A percentile compares a stretch with the other conserved stretches of the same genome.
These are phyloP conservation scores for Phaffomyces thermotolerans DNA, from an alignment of 805 yeast species.

Conservation along the genomic window DNA sequence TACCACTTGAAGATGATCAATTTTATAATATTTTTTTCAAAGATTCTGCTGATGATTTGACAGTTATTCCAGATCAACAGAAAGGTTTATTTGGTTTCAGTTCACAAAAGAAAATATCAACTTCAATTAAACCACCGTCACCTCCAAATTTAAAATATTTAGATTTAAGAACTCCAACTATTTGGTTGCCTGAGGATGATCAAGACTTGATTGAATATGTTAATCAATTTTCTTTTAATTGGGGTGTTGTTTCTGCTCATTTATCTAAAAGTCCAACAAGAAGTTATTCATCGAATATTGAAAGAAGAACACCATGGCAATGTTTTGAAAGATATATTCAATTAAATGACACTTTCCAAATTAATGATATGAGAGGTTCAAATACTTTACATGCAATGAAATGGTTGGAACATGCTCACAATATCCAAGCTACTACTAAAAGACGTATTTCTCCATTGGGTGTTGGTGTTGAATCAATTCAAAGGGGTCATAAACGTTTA, in stretches of 20 bases:
- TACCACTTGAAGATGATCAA: slow-evolving; percentile 56
- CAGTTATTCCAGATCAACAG: slow-evolving; percentile 34
- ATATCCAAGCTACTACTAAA: slow-evolving; percentile 81
- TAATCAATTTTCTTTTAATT: slow-evolving; percentile 81
- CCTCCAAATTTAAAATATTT: slow-evolving; percentile 83
- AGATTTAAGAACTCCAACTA: slow-evolving; percentile 82
- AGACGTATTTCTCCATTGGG: slow-evolving; percentile 88
- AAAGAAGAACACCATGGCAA: slow-evolving; percentile 97
- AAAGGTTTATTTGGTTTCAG: slow-evolving; percentile 45
- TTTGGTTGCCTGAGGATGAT: slow-evolving; percentile 96
- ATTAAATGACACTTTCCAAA: slow-evolving; percentile 80
- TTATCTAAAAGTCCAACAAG: slow-evolving; percentile 59
- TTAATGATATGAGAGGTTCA: slow-evolving; percentile 81
- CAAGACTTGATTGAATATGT: slow-evolving; percentile 70
- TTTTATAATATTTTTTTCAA: slow-evolving; percentile 55
- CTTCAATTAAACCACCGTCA: slow-evolving; percentile 70
- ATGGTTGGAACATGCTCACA: slow-evolving; percentile 89
- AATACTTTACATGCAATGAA: slow-evolving; percentile 77
- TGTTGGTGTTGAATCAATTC: slow-evolving; percentile 87
- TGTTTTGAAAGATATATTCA: slow-evolving; percentile 96
- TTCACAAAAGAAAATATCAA: slow-evolving; percentile 47
- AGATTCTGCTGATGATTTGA: slow-evolving; percentile 37
- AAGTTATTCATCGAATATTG: slow-evolving; percentile 79
- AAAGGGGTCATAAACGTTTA: slow-evolving; percentile 82
- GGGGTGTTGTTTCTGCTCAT: slow-evolving; percentile 86